Base-by-base conservation (phyloP, 306 rosid species). In the Vigna mungo region DNA sequence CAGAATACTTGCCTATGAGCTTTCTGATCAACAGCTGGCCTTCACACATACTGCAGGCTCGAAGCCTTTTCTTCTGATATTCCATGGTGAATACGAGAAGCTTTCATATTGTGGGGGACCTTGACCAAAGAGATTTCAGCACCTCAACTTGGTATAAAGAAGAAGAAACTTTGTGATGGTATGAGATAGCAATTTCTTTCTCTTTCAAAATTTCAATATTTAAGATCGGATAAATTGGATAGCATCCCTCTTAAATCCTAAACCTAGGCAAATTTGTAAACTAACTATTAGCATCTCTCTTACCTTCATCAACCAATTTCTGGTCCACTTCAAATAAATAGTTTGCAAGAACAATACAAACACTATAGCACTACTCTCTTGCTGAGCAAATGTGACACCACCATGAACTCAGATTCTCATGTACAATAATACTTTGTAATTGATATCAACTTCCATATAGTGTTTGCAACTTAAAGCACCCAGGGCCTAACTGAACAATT, bases 1-100 rank as follows among this genome's bases (percentile, higher is more conserved):
- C 76, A 79, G 86, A 80, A 84, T 85, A 88, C 96, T 90, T 93
- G 92, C 96, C 94, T 85, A 85, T 81, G 79, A 72, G 82, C 68
- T 77, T 76, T 77, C 87, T 72, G 80, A 84, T 75, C 77, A 59
- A 87, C 84, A 80, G 86, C 83, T 59, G 74, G 69, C 85, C 81
- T 84, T 82, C 81, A 67, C 72, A 78, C 77, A 49, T 23, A 71
- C 68, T 2, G 84, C 83, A 59, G 78, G 41, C 79, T 58, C 68
- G 41, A 82, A 76, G 52, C 78, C 77, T 76, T 79, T 81, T 81
- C 90, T 78, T 74, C 78, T 55, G 87, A 71, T 58, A 84, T 71
- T 74, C 86, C 87, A 66, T 46, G 36, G 76, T 36, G 77, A 87
- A 76, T 36, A 52, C 32, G 53, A 81, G 76, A 80, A 72, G 71